Evolutionary conservation across 805 yeast genomes (phyloP).

Genomic region (Myxozyma mucilagina): DNA sequence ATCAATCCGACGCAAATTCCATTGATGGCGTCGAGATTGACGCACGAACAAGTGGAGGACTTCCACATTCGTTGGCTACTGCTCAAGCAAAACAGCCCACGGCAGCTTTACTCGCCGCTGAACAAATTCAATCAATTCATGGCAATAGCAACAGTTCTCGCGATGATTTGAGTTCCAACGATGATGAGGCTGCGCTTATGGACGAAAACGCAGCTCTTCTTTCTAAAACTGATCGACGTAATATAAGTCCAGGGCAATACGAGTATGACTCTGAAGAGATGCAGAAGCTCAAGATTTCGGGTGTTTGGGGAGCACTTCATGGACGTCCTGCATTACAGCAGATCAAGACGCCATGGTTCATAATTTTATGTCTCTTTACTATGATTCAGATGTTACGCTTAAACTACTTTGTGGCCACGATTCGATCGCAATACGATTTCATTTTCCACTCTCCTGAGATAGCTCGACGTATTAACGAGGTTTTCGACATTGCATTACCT

Average conservation of each 20-base stretch:
- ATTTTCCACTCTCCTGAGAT: slow-evolving; percentile 53
- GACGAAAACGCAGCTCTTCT: slow-evolving; percentile 15
- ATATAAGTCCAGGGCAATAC: slow-evolving; percentile 18
- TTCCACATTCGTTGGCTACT: slow-evolving; percentile 2
- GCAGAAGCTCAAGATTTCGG: slow-evolving; percentile 40
- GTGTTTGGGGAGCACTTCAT: slow-evolving; percentile 79
- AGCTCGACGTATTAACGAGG: slow-evolving; percentile 63
- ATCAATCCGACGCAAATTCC: slow-evolving; percentile 53
- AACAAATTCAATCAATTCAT: slow-evolving; percentile 2
- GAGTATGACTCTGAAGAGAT: slow-evolving; percentile 29
- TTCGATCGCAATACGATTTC: slow-evolving; percentile 77
- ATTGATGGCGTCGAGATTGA: slow-evolving; percentile 42
- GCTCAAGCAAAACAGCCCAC: not conserved
- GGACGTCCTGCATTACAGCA: slow-evolving; percentile 52
- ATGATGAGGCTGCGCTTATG: not conserved
- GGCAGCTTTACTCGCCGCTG: slow-evolving; percentile 1
- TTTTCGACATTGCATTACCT: slow-evolving; percentile 85
- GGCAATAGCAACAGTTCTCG: slow-evolving; percentile 4
- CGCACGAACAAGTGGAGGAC: slow-evolving; percentile 21
- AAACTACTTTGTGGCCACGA: slow-evolving; percentile 89
- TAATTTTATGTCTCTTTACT: slow-evolving; percentile 73
- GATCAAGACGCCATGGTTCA: slow-evolving; percentile 67
- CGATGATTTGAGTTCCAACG: not conserved
- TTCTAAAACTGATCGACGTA: slow-evolving; percentile 13
- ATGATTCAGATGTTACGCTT: slow-evolving; percentile 87